Base-by-base conservation (phyloP, 305 asterid species). In the Fraxinus albicans region DNA sequence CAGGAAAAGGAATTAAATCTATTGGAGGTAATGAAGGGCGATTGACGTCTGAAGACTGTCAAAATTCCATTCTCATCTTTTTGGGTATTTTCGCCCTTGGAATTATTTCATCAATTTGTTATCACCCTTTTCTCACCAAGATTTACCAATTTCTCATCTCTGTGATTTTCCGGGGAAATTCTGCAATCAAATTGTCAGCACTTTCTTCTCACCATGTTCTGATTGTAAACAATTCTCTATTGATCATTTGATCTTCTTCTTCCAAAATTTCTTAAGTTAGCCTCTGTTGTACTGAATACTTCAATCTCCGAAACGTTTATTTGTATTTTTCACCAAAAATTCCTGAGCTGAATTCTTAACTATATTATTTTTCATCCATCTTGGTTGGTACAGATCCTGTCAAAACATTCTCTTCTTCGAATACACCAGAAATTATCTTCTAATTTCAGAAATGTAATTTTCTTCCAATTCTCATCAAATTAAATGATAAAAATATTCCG, bases 21-120 rank as follows among this genome's bases (percentile, higher is more conserved):
- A 10, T 77, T 72, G 67, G 85, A 81, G 88, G 88, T 88, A 73
- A 85, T 79, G 81, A 63, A 65, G 31, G 47, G 70, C 21, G 47
- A 35, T 55, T 55, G 44, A 29, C 33, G 40, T 50, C 76, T 42
- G 25, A 70, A 31, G 63, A 33, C 40, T 12, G n/a, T 34, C 19
- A 29, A 29, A 69, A 65, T 27, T 27, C 35, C 21, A 4, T 35
- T 15, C 9, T 6, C 4, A 42, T 60, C 33, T 70, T 12, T n/a
- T 44, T 31, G 1, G 73, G 5, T 25, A 23, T 42, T 38, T 3
- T 25, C 29, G 25, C 33, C 53, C 83, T 79, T 85, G 85, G 47
- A 76, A 72, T 78, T 19, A 42, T 77, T 80, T 84, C 83, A 19
- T 76, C 80, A 27, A 67, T 76, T 79, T 81, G 58, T 83, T 33